Conservation (phyloP, 75 land plant species). For the Larix kaempferi region DNA sequence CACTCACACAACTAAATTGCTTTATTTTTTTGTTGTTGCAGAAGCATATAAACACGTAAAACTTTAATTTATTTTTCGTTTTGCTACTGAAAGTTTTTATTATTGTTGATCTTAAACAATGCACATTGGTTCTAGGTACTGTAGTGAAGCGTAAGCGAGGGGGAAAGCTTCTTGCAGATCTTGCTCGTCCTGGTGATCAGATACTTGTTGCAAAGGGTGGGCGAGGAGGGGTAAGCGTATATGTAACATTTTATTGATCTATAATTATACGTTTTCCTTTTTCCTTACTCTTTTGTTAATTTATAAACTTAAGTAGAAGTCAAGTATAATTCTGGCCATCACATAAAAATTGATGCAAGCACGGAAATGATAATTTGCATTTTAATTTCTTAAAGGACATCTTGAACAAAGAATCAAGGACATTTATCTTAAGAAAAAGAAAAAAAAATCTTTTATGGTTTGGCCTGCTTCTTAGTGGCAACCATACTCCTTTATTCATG, state of each 20-base stretch:
- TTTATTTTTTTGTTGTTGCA: neutral
- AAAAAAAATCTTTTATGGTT: too few species aligned
- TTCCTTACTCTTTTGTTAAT: too few species aligned
- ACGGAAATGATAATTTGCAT: too few species aligned
- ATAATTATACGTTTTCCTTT: neutral
- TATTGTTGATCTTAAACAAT: neutral
- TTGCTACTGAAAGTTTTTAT: neutral
- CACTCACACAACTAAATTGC: neutral
- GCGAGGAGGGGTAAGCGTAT: slow-evolving; percentile 84
- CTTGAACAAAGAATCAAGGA: too few species aligned
- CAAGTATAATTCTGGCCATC: too few species aligned
- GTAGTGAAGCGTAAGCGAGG: slow-evolving; percentile 91
- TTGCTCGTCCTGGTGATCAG: slow-evolving; percentile 81
- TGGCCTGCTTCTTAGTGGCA: too few species aligned
- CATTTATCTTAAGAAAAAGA: too few species aligned
- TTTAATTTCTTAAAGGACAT: too few species aligned
- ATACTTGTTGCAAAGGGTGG: slow-evolving; percentile 95
- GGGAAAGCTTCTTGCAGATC: slow-evolving; percentile 79
- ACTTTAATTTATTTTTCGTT: neutral
- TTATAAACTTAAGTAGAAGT: too few species aligned
- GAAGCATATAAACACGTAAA: neutral
- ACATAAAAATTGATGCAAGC: too few species aligned
- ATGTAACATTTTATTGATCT: neutral
- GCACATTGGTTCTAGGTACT: slow-evolving; percentile 54
- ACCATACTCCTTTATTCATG: too few species aligned